Conservation (phyloP, 208 protist genomes). For the Leishmania tropica region DNA sequence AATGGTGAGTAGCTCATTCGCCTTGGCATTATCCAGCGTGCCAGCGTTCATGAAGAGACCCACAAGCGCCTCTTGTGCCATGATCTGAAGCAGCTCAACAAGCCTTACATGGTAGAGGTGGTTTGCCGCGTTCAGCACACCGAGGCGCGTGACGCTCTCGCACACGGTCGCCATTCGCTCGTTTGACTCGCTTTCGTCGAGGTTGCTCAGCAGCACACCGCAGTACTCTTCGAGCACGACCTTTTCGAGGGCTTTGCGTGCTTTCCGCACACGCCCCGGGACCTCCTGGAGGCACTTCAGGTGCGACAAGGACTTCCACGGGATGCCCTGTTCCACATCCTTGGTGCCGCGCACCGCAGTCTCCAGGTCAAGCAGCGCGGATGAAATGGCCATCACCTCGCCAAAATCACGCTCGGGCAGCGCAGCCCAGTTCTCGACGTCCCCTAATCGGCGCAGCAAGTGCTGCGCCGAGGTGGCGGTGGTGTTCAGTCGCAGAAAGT, state of each 20-base stretch:
- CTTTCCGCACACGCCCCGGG: slow-evolving; percentile 24
- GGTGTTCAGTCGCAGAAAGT: slow-evolving; percentile 46
- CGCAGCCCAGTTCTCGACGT: slow-evolving; percentile 82
- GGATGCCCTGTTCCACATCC: slow-evolving; percentile 12
- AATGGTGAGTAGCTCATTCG: slow-evolving; percentile 60
- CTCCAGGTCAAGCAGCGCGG: slow-evolving; percentile 47
- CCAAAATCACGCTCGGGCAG: slow-evolving; percentile 84
- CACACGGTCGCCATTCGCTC: slow-evolving; percentile 14
- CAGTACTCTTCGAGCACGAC: slow-evolving; percentile 34
- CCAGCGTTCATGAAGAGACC: slow-evolving; percentile 52
- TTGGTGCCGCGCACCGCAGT: slow-evolving; percentile 12
- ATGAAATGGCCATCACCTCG: slow-evolving; percentile 60
- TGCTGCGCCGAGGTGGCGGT: slow-evolving; percentile 35
- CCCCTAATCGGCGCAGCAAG: slow-evolving; percentile 43
- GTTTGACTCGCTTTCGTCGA: slow-evolving; percentile 13
- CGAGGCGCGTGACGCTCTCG: slow-evolving; percentile 35
- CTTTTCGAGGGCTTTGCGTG: slow-evolving; percentile 31
- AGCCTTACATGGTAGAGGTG: slow-evolving; percentile 29
- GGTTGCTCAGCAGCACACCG: slow-evolving; percentile 14
- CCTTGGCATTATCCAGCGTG: slow-evolving; percentile 54
- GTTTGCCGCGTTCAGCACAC: slow-evolving; percentile 40
- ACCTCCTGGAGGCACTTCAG: slow-evolving; percentile 32
- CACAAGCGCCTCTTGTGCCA: slow-evolving; percentile 50
- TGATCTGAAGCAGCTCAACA: slow-evolving; percentile 40
- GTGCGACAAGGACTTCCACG: slow-evolving; percentile 26